phyloP scores from a whole-genome alignment of 768 basidiomycete species.

The Psilocybe cubensis region DNA sequence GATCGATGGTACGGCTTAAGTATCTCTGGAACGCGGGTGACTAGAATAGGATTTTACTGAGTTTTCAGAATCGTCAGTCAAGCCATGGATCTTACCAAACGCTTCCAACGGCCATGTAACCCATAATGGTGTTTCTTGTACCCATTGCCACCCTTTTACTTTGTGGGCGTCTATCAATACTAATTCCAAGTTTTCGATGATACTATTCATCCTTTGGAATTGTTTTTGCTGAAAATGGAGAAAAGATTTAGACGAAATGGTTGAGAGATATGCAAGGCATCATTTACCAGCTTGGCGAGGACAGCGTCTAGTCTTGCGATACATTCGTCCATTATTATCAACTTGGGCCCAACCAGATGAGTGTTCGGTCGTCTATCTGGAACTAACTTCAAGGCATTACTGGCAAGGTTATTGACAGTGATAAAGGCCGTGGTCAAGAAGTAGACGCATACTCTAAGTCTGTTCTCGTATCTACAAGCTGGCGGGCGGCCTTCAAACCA shows the following conservation, averaged over 20 bases:
- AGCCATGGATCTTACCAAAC: slow-evolving; percentile 72
- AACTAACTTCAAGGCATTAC: slow-evolving; percentile 65
- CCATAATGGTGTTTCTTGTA: slow-evolving; percentile 75
- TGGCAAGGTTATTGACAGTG: slow-evolving; percentile 28
- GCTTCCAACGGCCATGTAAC: slow-evolving; percentile 80
- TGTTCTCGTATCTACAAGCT: slow-evolving; percentile 76
- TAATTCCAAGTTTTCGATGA: slow-evolving; percentile 67
- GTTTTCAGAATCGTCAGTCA: too few species aligned
- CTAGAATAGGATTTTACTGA: slow-evolving; percentile 24
- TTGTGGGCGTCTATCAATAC: slow-evolving; percentile 72
- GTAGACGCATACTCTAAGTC: slow-evolving; percentile 73
- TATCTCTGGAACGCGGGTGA: slow-evolving; percentile 56
- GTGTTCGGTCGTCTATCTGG: slow-evolving; percentile 60
- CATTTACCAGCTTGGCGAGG: slow-evolving; percentile 66
- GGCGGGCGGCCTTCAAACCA: slow-evolving; percentile 75
- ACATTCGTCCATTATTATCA: slow-evolving; percentile 68
- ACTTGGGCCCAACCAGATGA: slow-evolving; percentile 65
- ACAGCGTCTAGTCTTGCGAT: slow-evolving; percentile 62
- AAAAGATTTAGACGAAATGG: neutral
- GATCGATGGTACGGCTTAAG: slow-evolving; percentile 71
- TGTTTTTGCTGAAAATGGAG: slow-evolving; percentile 60
- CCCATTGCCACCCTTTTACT: slow-evolving; percentile 74
- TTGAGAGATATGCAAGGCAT: neutral
- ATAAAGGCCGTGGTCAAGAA: neutral
- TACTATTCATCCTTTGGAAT: slow-evolving; percentile 64